A percentile compares a stretch with the other conserved stretches of the same genome.
These are phyloP conservation scores for Limonomyces culmigenus DNA, from an alignment of 1,284 basidiomycete species.

Conservation along the genomic window DNA sequence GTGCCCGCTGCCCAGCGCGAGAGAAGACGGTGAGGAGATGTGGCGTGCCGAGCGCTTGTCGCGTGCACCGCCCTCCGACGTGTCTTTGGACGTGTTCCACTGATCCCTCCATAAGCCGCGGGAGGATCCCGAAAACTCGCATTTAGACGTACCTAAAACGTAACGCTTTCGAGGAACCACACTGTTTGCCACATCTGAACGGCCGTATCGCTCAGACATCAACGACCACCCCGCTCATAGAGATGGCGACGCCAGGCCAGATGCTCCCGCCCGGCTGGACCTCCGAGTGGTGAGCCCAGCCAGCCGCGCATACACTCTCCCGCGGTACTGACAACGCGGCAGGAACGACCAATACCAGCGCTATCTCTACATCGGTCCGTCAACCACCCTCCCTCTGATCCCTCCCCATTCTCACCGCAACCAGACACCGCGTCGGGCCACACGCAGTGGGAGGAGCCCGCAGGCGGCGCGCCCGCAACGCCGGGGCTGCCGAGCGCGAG, in stretches of 20 bases:
- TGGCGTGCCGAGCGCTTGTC: no score
- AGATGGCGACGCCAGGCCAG: constrained; percentile 53
- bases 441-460: constrained; percentile 51
- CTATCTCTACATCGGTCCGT: constrained; percentile 69
- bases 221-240: no score
- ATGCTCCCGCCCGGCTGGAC: constrained; percentile 80
- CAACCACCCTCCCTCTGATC: neutral
- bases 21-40: no score
- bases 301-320: neutral
- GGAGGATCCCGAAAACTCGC: no score
- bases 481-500: constrained; percentile 15
- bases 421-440: constrained; percentile 37
- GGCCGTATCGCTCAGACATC: no score
- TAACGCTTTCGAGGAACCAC: no score
- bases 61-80: no score
- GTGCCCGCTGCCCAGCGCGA: no score
- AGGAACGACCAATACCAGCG: constrained; percentile 74
- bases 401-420: neutral
- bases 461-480: constrained; percentile 12
- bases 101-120: no score
- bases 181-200: no score
- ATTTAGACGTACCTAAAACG: no score
- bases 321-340: constrained; percentile 2
- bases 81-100: no score
- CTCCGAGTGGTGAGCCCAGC: constrained; percentile 62